Conservation (phyloP, 2,329 filamentous ascomycete genomes). For the Colletotrichum camelliae region DNA sequence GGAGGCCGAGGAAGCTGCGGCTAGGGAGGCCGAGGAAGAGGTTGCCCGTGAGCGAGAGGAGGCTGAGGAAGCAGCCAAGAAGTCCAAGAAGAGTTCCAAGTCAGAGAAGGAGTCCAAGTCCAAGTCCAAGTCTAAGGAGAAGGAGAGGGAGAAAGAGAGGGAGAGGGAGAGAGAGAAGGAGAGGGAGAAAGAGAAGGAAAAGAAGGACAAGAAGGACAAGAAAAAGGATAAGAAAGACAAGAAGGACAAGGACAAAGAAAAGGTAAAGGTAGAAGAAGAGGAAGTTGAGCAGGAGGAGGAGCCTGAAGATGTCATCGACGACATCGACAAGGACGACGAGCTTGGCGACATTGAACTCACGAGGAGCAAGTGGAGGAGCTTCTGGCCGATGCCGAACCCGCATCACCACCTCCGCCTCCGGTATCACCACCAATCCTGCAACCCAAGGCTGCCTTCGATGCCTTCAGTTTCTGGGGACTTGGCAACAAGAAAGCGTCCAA, state of each 20-base stretch:
- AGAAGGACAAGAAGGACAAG: constrained; percentile 27
- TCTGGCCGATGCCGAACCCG: constrained; percentile 28
- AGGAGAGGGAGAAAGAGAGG: constrained; percentile 37
- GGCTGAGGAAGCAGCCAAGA: constrained; percentile 39
- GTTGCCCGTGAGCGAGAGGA: constrained; percentile 31
- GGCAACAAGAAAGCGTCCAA: constrained; percentile 51
- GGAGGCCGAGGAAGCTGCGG: constrained; percentile 42
- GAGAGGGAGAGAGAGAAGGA: constrained; percentile 27
- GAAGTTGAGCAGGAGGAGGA: constrained; percentile 7
- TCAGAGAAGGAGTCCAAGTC: constrained; percentile 37
- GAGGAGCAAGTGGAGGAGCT: constrained; percentile 50
- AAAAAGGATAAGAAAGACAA: constrained; percentile 35
- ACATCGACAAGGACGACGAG: constrained; percentile 20
- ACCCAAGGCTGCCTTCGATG: constrained; percentile 39
- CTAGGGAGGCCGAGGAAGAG: constrained; percentile 28
- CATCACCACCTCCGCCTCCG: not conserved
- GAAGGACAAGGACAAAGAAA: constrained; percentile 27
- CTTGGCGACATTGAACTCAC: constrained; percentile 36
- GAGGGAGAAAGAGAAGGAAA: constrained; percentile 36
- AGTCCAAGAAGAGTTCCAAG: constrained; percentile 47
- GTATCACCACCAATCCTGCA: not conserved
- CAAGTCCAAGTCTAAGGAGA: constrained; percentile 37
- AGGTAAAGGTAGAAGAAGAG: constrained; percentile 1
- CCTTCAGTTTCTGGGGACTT: constrained; percentile 64
- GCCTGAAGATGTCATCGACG: constrained; percentile 22